Conservation (phyloP, 140 eudicot species). For the Erigeron philadelphicus region DNA sequence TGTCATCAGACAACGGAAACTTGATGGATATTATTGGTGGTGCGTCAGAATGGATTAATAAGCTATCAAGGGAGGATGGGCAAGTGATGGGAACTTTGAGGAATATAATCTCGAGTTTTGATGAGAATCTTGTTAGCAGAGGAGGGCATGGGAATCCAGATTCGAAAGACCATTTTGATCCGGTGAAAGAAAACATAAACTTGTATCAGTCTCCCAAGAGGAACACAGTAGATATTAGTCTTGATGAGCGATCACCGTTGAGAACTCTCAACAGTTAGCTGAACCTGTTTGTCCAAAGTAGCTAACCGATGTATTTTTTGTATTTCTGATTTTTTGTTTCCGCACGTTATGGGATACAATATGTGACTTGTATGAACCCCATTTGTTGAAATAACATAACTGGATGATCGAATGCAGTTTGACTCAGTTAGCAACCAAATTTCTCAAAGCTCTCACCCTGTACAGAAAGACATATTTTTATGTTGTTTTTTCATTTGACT, state of each 20-base stretch:
- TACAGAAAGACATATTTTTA: too few relatives aligned
- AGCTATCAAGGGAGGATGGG: slow-evolving; percentile 47
- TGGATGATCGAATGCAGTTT: slow-evolving; percentile 1
- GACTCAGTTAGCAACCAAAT: not conserved
- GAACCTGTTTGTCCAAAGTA: slow-evolving; percentile 16
- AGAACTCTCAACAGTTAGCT: slow-evolving; percentile 55
- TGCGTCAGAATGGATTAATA: slow-evolving; percentile 38
- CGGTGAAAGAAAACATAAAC: slow-evolving; percentile 56
- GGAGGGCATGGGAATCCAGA: slow-evolving; percentile 3
- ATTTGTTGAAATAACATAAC: slow-evolving; percentile 34
- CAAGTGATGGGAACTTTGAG: slow-evolving; percentile 47
- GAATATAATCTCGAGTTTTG: slow-evolving; percentile 40
- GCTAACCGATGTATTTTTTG: slow-evolving; percentile 15
- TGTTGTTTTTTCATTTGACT: too few relatives aligned
- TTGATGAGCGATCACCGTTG: slow-evolving; percentile 61
- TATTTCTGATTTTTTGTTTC: not conserved
- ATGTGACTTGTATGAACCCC: slow-evolving; percentile 21
- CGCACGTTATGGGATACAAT: slow-evolving; percentile 15
- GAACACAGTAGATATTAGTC: slow-evolving; percentile 39
- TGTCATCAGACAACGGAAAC: slow-evolving; percentile 34
- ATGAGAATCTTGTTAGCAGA: slow-evolving; percentile 10
- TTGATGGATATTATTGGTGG: slow-evolving; percentile 29
- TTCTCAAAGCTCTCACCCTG: too few relatives aligned
- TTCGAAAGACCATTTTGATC: slow-evolving; percentile 32
- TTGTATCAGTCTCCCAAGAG: slow-evolving; percentile 35